Conservation (phyloP, 352 stramenopile genomes). For the Phytophthora sansomeana region DNA sequence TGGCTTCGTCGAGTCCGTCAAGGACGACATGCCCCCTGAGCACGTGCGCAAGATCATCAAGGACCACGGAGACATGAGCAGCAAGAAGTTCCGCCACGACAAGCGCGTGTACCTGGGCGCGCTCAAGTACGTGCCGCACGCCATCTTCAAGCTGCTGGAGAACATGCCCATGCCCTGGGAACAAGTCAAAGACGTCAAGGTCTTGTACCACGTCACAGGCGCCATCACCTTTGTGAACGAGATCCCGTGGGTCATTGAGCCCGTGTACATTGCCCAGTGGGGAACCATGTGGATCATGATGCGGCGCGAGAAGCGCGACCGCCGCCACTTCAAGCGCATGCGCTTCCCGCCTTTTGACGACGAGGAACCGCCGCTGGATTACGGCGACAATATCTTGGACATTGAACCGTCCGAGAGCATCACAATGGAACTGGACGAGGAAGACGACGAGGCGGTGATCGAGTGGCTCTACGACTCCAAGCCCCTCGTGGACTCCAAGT, state of each 20-base stretch:
- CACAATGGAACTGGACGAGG: conserved; percentile 96
- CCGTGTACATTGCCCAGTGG: conserved; percentile 99
- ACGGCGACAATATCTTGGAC: conserved; percentile 97
- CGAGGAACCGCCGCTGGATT: conserved; percentile 98
- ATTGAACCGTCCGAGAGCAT: conserved; percentile 97
- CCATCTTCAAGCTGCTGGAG: conserved; percentile 99
- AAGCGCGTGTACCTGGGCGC: conserved; percentile 99
- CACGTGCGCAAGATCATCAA: conserved; percentile 99
- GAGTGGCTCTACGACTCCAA: conserved; percentile 99
- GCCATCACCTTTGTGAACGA: conserved; percentile 99
- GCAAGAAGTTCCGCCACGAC: conserved; percentile 99
- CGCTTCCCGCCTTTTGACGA: conserved; percentile 99
- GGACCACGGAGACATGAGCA: conserved; percentile 99
- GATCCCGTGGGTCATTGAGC: conserved; percentile 99
- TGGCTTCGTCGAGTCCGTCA: conserved; percentile 93
- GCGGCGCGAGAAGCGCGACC: conserved; percentile 98
- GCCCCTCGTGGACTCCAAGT: conserved; percentile 90
- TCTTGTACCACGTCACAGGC: conserved; percentile 99
- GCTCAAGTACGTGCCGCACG: conserved; percentile 99
- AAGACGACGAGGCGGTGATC: conserved; percentile 95
- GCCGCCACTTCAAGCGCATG: conserved; percentile 99
- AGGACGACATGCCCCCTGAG: conserved; percentile 95
- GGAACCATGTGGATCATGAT: conserved; percentile 99
- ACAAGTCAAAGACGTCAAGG: conserved; percentile 98
- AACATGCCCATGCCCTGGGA: conserved; percentile 99